These are phyloP conservation scores for Hymenoscyphus occultus DNA, from an alignment of 2,329 filamentous ascomycete genomes.

Conservation along the genomic window DNA sequence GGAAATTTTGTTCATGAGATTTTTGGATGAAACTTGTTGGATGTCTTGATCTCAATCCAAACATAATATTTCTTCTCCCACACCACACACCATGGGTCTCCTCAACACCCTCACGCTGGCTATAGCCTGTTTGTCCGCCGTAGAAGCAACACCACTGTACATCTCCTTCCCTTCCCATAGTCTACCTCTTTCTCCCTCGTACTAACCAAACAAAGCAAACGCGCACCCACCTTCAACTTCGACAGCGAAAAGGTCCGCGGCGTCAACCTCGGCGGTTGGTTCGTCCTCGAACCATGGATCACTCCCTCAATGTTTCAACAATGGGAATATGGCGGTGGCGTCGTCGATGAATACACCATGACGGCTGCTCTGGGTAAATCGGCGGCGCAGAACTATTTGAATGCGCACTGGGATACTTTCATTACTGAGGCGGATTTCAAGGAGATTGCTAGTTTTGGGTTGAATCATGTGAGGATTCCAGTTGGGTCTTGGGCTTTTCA, in stretches of 20 bases:
- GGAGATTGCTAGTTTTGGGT: conserved; percentile 43
- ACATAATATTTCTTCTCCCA: too few species aligned
- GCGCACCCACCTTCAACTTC: conserved; percentile 48
- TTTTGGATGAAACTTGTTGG: background rate
- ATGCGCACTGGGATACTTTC: conserved; percentile 57
- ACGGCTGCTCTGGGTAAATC: conserved; percentile 46
- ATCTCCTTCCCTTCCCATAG: background rate
- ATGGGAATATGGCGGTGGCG: conserved; percentile 33
- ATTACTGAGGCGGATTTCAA: conserved; percentile 43
- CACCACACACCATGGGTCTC: conserved; percentile 14
- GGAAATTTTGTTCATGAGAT: background rate
- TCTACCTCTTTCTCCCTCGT: background rate
- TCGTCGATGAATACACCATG: conserved; percentile 37
- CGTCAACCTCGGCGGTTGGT: conserved; percentile 59
- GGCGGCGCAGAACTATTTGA: conserved; percentile 44
- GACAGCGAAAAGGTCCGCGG: conserved; percentile 55
- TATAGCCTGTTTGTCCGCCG: conserved; percentile 17
- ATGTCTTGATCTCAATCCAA: background rate
- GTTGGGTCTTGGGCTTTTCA: conserved; percentile 64
- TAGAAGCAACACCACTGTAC: conserved; percentile 24
- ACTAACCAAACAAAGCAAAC: conserved; percentile 16
- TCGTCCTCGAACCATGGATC: conserved; percentile 46
- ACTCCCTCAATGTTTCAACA: conserved; percentile 52
- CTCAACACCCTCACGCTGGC: conserved; percentile 22
- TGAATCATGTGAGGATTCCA: conserved; percentile 64